Conservation (phyloP, 495 filamentous ascomycete genomes). For the Neurospora sp. region DNA sequence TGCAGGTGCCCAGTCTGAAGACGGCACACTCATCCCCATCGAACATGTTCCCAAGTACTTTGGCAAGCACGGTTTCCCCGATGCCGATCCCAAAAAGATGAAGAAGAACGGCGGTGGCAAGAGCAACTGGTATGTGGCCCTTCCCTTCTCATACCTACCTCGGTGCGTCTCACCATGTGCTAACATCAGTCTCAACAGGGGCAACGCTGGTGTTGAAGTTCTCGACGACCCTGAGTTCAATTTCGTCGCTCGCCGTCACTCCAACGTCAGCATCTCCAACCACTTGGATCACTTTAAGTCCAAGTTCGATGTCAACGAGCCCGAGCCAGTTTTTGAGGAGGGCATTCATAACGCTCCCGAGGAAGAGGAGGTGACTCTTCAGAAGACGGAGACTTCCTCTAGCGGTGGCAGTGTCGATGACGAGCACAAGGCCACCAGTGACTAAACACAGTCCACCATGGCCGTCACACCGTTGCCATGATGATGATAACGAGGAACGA, state of each 20-base stretch:
- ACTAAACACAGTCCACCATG: slow-evolving; percentile 8
- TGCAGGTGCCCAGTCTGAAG: slow-evolving; percentile 34
- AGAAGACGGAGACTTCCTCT: slow-evolving; percentile 44
- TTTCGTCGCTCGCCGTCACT: slow-evolving; percentile 74
- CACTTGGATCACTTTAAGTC: slow-evolving; percentile 62
- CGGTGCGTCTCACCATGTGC: neutral
- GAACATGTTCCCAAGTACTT: slow-evolving; percentile 85
- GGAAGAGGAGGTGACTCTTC: slow-evolving; percentile 34
- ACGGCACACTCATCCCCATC: slow-evolving; percentile 51
- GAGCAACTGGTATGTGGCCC: slow-evolving; percentile 72
- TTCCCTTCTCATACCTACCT: slow-evolving; percentile 1
- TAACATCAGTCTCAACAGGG: slow-evolving; percentile 44
- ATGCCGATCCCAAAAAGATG: slow-evolving; percentile 77
- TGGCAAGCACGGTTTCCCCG: slow-evolving; percentile 73
- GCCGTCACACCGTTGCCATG: neutral
- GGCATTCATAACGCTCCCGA: slow-evolving; percentile 52
- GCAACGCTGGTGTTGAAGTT: slow-evolving; percentile 69
- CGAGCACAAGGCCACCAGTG: slow-evolving; percentile 25
- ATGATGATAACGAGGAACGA: neutral
- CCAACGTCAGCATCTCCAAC: slow-evolving; percentile 68
- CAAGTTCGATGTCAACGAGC: slow-evolving; percentile 79
- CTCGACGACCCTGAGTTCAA: slow-evolving; percentile 65
- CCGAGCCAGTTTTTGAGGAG: slow-evolving; percentile 85
- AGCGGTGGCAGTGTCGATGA: slow-evolving; percentile 28
- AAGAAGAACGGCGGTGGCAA: slow-evolving; percentile 95